A percentile compares a stretch with the other conserved stretches of the same genome.
Evolutionary conservation across 1,284 basidiomycete genomes (phyloP).

Genomic region (Ustilago loliicola): DNA sequence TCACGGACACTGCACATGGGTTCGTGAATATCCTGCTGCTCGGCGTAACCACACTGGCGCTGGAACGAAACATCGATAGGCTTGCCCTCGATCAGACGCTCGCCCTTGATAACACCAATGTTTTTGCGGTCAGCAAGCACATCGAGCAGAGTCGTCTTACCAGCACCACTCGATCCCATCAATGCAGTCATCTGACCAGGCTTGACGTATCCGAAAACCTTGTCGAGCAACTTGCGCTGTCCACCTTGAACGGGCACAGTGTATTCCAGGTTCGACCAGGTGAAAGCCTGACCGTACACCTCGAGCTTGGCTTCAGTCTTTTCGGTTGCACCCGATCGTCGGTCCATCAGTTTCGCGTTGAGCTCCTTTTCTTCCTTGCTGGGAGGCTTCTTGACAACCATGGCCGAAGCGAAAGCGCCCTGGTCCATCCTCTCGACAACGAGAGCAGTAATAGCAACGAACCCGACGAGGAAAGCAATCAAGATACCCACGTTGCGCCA

Average conservation of each 20-base stretch:
- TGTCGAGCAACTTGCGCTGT: slow-evolving; percentile 78
- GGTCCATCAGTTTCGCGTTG: slow-evolving; percentile 48
- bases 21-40: slow-evolving; percentile 87
- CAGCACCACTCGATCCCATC: slow-evolving; percentile 82
- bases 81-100: slow-evolving; percentile 83
- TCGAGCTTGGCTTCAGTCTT: slow-evolving; percentile 60
- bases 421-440: slow-evolving; percentile 53
- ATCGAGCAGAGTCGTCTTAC: slow-evolving; percentile 77
- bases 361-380: slow-evolving; percentile 43
- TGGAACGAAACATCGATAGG: slow-evolving; percentile 81
- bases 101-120: slow-evolving; percentile 84
- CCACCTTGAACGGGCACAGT: slow-evolving; percentile 74
- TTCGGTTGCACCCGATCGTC: slow-evolving; percentile 39
- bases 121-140: slow-evolving; percentile 84
- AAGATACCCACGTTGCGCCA: slow-evolving; percentile 74
- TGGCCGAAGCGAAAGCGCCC: slow-evolving; percentile 61
- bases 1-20: slow-evolving; percentile 86
- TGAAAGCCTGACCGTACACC: slow-evolving; percentile 68
- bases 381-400: slow-evolving; percentile 64
- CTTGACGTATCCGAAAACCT: slow-evolving; percentile 85
- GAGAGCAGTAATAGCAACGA: slow-evolving; percentile 58
- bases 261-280: slow-evolving; percentile 73
- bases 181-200: slow-evolving; percentile 81
- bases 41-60: slow-evolving; percentile 76
- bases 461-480: slow-evolving; percentile 65